Conservation (phyloP, 2,329 filamentous ascomycete species). For the Colletotrichum falcatum region DNA sequence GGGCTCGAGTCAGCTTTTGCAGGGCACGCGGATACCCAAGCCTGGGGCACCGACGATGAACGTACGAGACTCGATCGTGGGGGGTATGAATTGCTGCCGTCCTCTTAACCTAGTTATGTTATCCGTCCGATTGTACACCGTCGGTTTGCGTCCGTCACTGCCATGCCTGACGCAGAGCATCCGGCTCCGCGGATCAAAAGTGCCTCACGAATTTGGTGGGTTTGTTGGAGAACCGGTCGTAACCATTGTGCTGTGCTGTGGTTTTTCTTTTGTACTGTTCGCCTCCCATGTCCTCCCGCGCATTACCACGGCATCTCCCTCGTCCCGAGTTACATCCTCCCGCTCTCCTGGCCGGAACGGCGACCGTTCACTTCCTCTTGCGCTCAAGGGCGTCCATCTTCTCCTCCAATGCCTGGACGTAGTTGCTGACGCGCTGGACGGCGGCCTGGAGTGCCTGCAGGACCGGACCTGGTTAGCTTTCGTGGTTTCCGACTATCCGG, state of each 20-base stretch:
- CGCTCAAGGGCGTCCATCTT: conserved; percentile 75
- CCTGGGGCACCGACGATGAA: background rate
- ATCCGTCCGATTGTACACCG: background rate
- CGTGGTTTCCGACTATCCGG: conserved; percentile 1
- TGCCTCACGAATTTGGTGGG: background rate
- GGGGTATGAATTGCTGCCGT: background rate
- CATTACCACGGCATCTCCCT: conserved; percentile 20
- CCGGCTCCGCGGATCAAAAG: background rate
- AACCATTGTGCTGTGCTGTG: conserved; percentile 29
- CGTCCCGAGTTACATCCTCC: background rate
- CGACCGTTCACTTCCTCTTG: conserved; percentile 71
- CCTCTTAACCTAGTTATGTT: background rate
- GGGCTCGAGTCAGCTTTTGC: background rate
- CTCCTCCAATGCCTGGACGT: conserved; percentile 85
- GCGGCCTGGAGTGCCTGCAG: conserved; percentile 84
- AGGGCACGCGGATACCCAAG: background rate
- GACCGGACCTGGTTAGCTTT: conserved; percentile 13
- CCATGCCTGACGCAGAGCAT: background rate
- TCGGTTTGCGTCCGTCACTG: background rate
- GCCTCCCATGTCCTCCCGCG: conserved; percentile 10
- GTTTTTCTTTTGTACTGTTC: conserved; percentile 25
- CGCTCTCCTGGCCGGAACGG: background rate
- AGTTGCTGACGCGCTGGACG: conserved; percentile 86
- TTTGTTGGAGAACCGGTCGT: conserved; percentile 19
- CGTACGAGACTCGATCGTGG: background rate